Evolutionary conservation across 495 filamentous ascomycete genomes (phyloP).

Genomic region (Annulohypoxylon stygium): DNA sequence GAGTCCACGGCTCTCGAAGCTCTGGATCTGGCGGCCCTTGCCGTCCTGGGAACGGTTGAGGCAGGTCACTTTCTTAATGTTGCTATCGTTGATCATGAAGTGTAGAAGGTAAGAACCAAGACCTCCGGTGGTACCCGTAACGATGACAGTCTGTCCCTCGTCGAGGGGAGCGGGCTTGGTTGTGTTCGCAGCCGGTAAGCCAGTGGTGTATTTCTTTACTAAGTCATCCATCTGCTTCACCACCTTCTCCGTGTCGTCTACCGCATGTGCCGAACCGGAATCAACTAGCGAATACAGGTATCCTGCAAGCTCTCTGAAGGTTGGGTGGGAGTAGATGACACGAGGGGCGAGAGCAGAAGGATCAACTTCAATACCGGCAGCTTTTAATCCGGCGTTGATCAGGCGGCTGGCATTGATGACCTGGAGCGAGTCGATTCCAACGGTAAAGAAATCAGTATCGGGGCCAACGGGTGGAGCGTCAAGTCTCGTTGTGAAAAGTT

Average conservation of each 20-base stretch:
- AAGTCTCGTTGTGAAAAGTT: conserved; percentile 51
- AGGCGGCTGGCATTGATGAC: conserved; percentile 55
- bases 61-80: conserved; percentile 64
- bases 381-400: conserved; percentile 52
- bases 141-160: conserved; percentile 57
- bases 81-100: conserved; percentile 47
- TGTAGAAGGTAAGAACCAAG: conserved; percentile 69
- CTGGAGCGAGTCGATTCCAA: conserved; percentile 68
- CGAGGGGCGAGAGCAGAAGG: conserved; percentile 52
- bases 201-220: conserved; percentile 49
- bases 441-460: conserved; percentile 59
- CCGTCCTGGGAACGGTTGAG: conserved; percentile 61
- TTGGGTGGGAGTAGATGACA: conserved; percentile 57
- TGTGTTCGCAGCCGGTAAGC: conserved; percentile 41
- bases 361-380: conserved; percentile 50
- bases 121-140: conserved; percentile 71
- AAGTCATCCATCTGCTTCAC: conserved; percentile 18
- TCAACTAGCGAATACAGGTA: conserved; percentile 45
- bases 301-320: conserved; percentile 46
- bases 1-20: conserved; percentile 56
- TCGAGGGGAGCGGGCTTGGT: conserved; percentile 47
- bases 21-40: conserved; percentile 40
- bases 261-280: conserved; percentile 17
- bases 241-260: conserved; percentile 12
- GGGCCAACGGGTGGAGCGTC: conserved; percentile 46